These are phyloP conservation scores for Rhynchospora pubera DNA, from an alignment of 176 grass and related monocot genomes.

Conservation along the genomic window DNA sequence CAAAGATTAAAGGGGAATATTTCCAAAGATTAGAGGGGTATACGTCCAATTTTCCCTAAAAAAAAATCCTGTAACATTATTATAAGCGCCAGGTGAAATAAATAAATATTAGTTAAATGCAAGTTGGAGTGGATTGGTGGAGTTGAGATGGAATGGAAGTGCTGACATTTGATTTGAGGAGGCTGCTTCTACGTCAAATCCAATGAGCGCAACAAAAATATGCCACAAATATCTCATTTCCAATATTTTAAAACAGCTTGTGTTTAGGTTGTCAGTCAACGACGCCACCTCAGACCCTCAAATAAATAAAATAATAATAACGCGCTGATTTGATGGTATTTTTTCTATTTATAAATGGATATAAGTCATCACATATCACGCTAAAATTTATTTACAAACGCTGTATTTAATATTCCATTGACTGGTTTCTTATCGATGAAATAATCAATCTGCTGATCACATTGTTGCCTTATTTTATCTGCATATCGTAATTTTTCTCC, in stretches of 20 bases:
- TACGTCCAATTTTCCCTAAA: too few relatives aligned
- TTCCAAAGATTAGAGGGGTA: too few relatives aligned
- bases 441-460: not conserved
- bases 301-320: not conserved
- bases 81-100: not conserved
- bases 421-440: not conserved
- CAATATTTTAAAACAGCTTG: not conserved
- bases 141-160: not conserved
- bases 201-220: not conserved
- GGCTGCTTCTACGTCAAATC: slow-evolving; percentile 9
- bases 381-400: not conserved
- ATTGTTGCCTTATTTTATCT: not conserved
- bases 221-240: not conserved
- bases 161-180: not conserved
- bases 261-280: not conserved
- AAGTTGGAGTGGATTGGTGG: too few relatives aligned
- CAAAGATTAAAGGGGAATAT: too few relatives aligned
- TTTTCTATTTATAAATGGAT: not conserved
- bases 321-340: not conserved
- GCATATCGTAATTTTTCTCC: not conserved
- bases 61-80: not conserved
- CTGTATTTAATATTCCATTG: not conserved
- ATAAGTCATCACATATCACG: not conserved
- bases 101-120: too few relatives aligned
- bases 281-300: not conserved